Evolutionary conservation across 495 filamentous ascomycete species (phyloP), one percentile per base, ranked within the genome.

Genomic region (Haplographium delicatum): DNA sequence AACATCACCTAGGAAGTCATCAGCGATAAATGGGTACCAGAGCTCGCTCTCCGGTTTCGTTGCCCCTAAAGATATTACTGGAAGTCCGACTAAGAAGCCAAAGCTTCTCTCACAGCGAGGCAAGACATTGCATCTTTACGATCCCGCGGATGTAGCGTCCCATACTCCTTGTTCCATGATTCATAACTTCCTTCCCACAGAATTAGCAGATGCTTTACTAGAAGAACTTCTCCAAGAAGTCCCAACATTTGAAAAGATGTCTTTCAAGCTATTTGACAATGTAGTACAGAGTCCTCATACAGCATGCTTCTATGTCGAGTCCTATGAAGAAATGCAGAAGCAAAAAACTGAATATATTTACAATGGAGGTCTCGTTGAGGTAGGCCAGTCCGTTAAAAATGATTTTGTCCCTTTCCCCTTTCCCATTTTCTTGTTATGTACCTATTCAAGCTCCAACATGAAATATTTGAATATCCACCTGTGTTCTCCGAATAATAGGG

Each of bases 121-220:
- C 9, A 71, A 80, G 54, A 95, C 91, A 0, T 65, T 96, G 6
- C 84, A 91, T 63, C 75, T 97, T 0, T 96, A 80, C 58, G 74
- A 84, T 25, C 86, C 91, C 2, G 71, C 78, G 28, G 89, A 95
- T 62, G 75, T 96, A 23, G 82, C 84, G 41, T 69, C 75, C 13
- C 75, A 90, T 58, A 95, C 93, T 0, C 88, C 93, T 15, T 95
- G 89, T 67, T 88, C 85, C 7, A 84, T 96, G 55, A 82, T 96
- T 59, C 91, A 91, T 68, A 91, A 94, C 60, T 96, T 96, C 62
- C 74, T 97, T 0, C 83, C 87, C 0, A 10, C 73, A 0, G 70
- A 81, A 6, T 74, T 84, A 41, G 91, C 91, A 16, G 83, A 86
- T 44, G 65, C 70, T 4, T 77, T 97, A 9, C 74, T 96, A 0